phyloP scores from a whole-genome alignment of 2,329 filamentous ascomycete species.

The Aureobasidium sp. region DNA sequence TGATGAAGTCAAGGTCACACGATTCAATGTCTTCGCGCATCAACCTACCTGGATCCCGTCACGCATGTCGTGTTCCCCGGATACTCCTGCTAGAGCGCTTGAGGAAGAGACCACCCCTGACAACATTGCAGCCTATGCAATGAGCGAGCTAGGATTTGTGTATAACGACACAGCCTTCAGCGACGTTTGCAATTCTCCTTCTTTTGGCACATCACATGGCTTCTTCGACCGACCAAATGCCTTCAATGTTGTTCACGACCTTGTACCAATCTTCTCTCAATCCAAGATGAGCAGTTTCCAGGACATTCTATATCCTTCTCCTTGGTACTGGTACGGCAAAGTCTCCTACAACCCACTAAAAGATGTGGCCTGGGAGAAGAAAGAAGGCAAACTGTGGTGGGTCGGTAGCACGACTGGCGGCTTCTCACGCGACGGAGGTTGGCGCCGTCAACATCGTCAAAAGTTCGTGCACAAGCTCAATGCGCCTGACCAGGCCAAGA shows the following conservation, averaged over 20 bases:
- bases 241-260: conserved; percentile 79
- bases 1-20: conserved; percentile 66
- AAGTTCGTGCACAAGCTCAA: conserved; percentile 78
- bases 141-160: conserved; percentile 72
- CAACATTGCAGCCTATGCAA: conserved; percentile 58
- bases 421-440: conserved; percentile 84
- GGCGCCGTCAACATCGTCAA: conserved; percentile 88
- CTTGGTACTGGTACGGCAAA: conserved; percentile 93
- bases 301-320: conserved; percentile 79
- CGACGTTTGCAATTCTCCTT: conserved; percentile 84
- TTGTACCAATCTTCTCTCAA: conserved; percentile 72
- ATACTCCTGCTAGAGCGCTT: conserved; percentile 65
- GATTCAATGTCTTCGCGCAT: conserved; percentile 84
- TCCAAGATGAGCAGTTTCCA: conserved; percentile 17
- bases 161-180: conserved; percentile 83
- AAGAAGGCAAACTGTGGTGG: conserved; percentile 79
- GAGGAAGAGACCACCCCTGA: conserved; percentile 50
- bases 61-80: conserved; percentile 71
- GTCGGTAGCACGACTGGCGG: conserved; percentile 92
- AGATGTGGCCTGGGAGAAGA: conserved; percentile 68
- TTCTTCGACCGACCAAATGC: conserved; percentile 94
- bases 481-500: conserved; percentile 44
- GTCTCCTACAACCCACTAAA: conserved; percentile 67
- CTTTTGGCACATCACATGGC: conserved; percentile 66
- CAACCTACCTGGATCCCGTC: conserved; percentile 91